phyloP scores from a whole-genome alignment of 371 early-diverging fungal species.

The Funneliformis caledonium region DNA sequence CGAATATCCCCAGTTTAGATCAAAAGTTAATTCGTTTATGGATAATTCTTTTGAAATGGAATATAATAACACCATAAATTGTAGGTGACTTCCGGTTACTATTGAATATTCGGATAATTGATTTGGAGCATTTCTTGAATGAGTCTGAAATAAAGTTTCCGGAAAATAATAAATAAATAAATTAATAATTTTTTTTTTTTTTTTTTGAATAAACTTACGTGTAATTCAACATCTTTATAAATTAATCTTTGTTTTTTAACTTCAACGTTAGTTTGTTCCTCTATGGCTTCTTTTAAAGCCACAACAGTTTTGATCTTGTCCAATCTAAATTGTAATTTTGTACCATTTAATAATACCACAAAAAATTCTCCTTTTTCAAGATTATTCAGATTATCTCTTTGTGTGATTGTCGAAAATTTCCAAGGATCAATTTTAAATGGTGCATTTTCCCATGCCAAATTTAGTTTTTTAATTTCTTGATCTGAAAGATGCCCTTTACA shows the following conservation, averaged over 20 bases:
- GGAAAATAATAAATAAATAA: background rate
- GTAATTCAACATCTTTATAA: constrained; percentile 30
- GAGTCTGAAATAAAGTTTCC: background rate
- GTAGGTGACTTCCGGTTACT: background rate
- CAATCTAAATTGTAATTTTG: background rate
- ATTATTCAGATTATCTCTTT: background rate
- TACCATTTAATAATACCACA: constrained; percentile 37
- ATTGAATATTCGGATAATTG: constrained; percentile 33
- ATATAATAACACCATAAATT: constrained; percentile 34
- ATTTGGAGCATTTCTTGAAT: background rate
- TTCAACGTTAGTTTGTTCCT: constrained; percentile 7
- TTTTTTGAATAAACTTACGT: constrained; percentile 4
- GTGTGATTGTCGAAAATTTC: background rate
- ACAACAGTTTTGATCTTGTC: constrained; percentile 7
- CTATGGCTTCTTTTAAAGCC: constrained; percentile 9
- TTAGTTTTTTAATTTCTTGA: constrained; percentile 1
- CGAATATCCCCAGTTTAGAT: constrained; percentile 33
- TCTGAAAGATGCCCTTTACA: background rate
- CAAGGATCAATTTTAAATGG: constrained; percentile 1
- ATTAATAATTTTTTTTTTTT: background rate
- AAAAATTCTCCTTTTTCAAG: background rate
- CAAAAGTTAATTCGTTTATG: constrained; percentile 17
- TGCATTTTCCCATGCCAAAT: constrained; percentile 2
- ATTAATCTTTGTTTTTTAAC: constrained; percentile 33
- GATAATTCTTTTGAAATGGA: constrained; percentile 19